These are phyloP conservation scores for Solanum raphanifolium DNA, from an alignment of 257 asterid genomes.

Conservation along the genomic window DNA sequence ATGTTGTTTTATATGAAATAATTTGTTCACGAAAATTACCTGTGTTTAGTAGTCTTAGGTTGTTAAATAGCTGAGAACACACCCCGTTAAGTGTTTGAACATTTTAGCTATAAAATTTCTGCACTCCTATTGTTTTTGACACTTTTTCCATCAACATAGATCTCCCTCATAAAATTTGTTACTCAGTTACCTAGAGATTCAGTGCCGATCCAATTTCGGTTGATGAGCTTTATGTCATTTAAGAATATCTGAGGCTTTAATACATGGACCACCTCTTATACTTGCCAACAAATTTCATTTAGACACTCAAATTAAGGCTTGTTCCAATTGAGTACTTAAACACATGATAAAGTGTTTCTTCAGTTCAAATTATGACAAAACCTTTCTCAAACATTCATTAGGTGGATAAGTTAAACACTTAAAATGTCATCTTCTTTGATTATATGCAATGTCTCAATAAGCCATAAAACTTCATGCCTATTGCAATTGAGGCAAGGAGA, in stretches of 20 bases:
- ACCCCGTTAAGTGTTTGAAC: background rate
- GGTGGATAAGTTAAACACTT: background rate
- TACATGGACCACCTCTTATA: background rate
- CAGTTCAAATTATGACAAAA: background rate
- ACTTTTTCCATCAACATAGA: background rate
- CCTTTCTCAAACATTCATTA: background rate
- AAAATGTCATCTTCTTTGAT: background rate
- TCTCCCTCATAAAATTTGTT: background rate
- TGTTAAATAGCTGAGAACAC: background rate
- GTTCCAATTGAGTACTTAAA: background rate
- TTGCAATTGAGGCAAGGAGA: background rate
- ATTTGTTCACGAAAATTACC: background rate
- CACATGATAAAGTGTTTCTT: background rate
- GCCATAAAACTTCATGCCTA: background rate
- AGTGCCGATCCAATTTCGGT: background rate
- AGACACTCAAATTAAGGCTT: background rate
- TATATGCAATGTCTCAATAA: background rate
- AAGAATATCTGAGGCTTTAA: background rate
- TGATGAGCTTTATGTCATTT: background rate
- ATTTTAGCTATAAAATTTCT: background rate
- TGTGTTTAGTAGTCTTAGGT: background rate
- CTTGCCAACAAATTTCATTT: background rate
- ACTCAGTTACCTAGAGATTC: background rate
- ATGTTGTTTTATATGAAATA: background rate
- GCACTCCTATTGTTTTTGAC: background rate